A percentile compares a stretch with the other conserved stretches of the same genome.
These are phyloP conservation scores for Aspergillus bridgeri DNA, from an alignment of 495 filamentous ascomycete species.

Conservation along the genomic window DNA sequence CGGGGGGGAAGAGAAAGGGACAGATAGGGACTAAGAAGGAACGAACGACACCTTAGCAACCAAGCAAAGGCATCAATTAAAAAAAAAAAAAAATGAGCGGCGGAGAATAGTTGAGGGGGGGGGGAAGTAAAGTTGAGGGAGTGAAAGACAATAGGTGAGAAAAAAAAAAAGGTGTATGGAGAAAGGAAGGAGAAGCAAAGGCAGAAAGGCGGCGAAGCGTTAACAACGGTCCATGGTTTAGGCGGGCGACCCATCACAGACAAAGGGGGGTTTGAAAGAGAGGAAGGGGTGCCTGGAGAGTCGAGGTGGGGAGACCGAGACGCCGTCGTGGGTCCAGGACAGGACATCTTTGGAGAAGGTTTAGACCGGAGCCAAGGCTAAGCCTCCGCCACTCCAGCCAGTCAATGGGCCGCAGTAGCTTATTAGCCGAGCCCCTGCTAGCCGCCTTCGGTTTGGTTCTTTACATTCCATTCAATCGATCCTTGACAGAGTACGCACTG, in stretches of 20 bases:
- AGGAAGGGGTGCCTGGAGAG: slow-evolving; percentile 8
- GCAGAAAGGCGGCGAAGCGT: slow-evolving; percentile 9
- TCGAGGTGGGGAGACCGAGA: neutral
- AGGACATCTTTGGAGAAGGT: slow-evolving; percentile 11
- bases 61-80: slow-evolving; percentile 19
- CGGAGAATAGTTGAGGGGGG: neutral
- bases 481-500: too few relatives aligned
- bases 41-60: slow-evolving; percentile 23
- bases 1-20: slow-evolving; percentile 5
- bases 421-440: slow-evolving; percentile 7
- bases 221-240: slow-evolving; percentile 17
- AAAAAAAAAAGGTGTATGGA: slow-evolving; percentile 4
- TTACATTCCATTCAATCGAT: neutral
- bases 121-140: neutral
- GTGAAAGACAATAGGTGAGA: slow-evolving; percentile 2
- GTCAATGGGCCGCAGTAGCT: slow-evolving; percentile 1
- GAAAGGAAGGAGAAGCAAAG: neutral
- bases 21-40: slow-evolving; percentile 7
- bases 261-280: slow-evolving; percentile 11
- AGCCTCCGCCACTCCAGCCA: slow-evolving; percentile 22
- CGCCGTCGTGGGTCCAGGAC: neutral
- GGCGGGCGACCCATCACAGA: slow-evolving; percentile 11
- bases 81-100: slow-evolving; percentile 3
- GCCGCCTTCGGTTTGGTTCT: neutral
- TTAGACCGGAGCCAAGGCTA: slow-evolving; percentile 26